A percentile compares a stretch with the other conserved stretches of the same genome.
Conservation (phyloP, 2,329 filamentous ascomycete genomes). For the Metarhizium anisopliae region DNA sequence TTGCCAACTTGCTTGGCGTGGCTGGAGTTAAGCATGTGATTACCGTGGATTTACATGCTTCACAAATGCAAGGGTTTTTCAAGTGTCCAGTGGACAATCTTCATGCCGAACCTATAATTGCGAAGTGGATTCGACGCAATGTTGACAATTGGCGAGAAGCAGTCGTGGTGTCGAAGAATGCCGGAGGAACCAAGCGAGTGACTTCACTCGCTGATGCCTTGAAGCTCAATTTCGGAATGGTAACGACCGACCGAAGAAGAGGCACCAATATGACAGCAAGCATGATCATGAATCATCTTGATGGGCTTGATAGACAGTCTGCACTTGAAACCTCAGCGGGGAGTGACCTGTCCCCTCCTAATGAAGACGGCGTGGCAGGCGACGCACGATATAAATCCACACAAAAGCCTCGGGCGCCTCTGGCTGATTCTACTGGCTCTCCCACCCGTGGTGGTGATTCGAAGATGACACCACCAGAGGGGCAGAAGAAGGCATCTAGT, state of each 20-base stretch:
- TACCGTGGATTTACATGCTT: conserved; percentile 90
- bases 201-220: conserved; percentile 91
- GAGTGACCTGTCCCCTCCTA: conserved; percentile 11
- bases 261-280: conserved; percentile 67
- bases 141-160: conserved; percentile 81
- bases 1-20: conserved; percentile 87
- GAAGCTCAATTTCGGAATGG: conserved; percentile 96
- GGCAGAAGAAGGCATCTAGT: conserved; percentile 6
- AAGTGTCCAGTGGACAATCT: conserved; percentile 96
- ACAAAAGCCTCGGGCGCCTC: conserved; percentile 3
- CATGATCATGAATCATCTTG: conserved; percentile 63
- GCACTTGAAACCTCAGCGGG: conserved; percentile 26
- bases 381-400: conserved; percentile 13
- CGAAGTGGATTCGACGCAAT: conserved; percentile 88
- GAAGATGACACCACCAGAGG: conserved; percentile 8
- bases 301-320: conserved; percentile 44
- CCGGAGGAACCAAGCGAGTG: conserved; percentile 92
- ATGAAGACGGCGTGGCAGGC: conserved; percentile 12
- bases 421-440: conserved; percentile 35
- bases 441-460: conserved; percentile 26
- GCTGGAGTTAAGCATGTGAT: conserved; percentile 97
- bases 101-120: conserved; percentile 89
- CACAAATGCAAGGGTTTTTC: conserved; percentile 99
- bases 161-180: conserved; percentile 96
- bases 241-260: conserved; percentile 72